These are phyloP conservation scores for Pinus taeda DNA, from an alignment of 75 land plant species.

Conservation along the genomic window DNA sequence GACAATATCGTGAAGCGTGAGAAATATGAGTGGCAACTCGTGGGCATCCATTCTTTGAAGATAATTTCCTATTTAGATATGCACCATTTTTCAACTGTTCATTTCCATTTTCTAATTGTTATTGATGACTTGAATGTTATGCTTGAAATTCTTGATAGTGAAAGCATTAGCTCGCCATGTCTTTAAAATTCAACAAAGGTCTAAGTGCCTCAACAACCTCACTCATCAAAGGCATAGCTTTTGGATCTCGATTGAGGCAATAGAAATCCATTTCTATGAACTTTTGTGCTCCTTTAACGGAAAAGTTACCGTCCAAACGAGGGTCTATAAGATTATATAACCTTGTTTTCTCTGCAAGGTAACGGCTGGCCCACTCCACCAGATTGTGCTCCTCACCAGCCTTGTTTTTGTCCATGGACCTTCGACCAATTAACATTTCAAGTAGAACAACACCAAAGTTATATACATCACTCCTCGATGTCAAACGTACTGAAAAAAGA, in stretches of 20 bases:
- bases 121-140: constrained; percentile 24
- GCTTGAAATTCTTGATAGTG: constrained; percentile 45
- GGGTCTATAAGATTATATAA: constrained; percentile 53
- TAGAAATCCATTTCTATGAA: constrained; percentile 35
- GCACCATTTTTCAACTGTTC: constrained; percentile 15
- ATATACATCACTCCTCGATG: constrained; percentile 65
- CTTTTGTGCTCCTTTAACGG: constrained; percentile 57
- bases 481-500: constrained; percentile 49
- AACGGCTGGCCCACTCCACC: constrained; percentile 63
- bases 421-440: constrained; percentile 57
- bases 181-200: constrained; percentile 45
- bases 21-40: constrained; percentile 29
- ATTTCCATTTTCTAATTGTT: constrained; percentile 13
- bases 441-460: constrained; percentile 71
- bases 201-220: constrained; percentile 53
- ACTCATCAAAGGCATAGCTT: constrained; percentile 54
- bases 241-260: constrained; percentile 56
- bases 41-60: constrained; percentile 25
- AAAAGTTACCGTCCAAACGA: constrained; percentile 50
- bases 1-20: constrained; percentile 30
- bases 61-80: background rate
- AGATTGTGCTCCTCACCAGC: constrained; percentile 60
- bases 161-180: constrained; percentile 54
- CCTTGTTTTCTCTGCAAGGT: constrained; percentile 46
- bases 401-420: constrained; percentile 64